A percentile compares a stretch with the other conserved stretches of the same genome.
These are phyloP conservation scores for Diaporthe vexans DNA, from an alignment of 2,329 filamentous ascomycete species.

Conservation along the genomic window DNA sequence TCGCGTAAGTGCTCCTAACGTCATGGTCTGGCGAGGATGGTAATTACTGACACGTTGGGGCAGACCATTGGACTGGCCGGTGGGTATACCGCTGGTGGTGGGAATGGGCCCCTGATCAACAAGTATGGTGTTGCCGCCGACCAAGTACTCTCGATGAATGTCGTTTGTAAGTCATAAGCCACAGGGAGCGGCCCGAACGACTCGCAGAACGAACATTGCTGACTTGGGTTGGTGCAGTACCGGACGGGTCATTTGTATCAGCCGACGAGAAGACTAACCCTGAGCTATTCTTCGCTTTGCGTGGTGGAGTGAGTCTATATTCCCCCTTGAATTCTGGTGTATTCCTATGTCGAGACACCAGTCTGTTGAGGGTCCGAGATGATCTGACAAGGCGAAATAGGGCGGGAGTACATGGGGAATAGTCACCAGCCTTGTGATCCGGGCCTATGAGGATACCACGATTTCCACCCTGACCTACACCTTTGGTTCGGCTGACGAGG, in stretches of 20 bases:
- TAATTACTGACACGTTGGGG: slow-evolving; percentile 19
- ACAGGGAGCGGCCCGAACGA: rapidly evolving
- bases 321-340: too few relatives aligned
- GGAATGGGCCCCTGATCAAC: slow-evolving; percentile 66
- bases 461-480: slow-evolving; percentile 45
- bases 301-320: slow-evolving; percentile 53
- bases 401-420: slow-evolving; percentile 57
- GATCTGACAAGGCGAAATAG: neutral
- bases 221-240: slow-evolving; percentile 43
- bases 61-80: slow-evolving; percentile 65
- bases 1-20: slow-evolving; percentile 22
- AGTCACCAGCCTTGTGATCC: slow-evolving; percentile 49
- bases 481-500: slow-evolving; percentile 57
- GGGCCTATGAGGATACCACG: slow-evolving; percentile 45
- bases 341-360: too few relatives aligned
- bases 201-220: neutral
- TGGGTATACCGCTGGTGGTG: slow-evolving; percentile 64
- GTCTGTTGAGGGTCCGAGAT: too few relatives aligned
- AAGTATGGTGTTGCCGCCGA: slow-evolving; percentile 65
- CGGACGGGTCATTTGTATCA: slow-evolving; percentile 59
- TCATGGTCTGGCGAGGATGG: too few relatives aligned
- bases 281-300: slow-evolving; percentile 65
- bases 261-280: slow-evolving; percentile 55
- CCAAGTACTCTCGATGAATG: slow-evolving; percentile 61
- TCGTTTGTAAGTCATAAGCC: slow-evolving; percentile 52